These are phyloP conservation scores for Papilionanthe hybrid DNA, from an alignment of 116 monocot species.

Conservation along the genomic window DNA sequence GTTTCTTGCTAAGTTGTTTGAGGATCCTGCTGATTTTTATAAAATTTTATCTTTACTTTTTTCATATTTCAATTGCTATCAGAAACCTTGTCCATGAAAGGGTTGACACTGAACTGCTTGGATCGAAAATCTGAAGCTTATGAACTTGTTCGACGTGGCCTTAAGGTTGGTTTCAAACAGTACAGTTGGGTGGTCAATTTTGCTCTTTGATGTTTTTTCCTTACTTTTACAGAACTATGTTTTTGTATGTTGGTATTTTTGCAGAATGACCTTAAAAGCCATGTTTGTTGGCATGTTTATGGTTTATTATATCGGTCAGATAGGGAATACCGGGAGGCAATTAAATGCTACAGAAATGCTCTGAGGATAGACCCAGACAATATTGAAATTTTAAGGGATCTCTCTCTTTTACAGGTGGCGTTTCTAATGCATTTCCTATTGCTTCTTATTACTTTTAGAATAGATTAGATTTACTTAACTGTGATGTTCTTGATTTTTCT, in stretches of 20 bases:
- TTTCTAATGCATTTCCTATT: not conserved
- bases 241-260: constrained; percentile 14
- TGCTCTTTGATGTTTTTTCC: not conserved
- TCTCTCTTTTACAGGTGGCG: constrained; percentile 81
- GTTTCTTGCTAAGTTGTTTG: not conserved
- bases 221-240: not conserved
- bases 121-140: constrained; percentile 94
- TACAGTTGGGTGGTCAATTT: not conserved
- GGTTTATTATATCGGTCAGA: constrained; percentile 97
- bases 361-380: constrained; percentile 94
- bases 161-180: constrained; percentile 51
- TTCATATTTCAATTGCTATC: constrained; percentile 10
- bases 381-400: constrained; percentile 93
- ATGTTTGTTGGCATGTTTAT: constrained; percentile 99
- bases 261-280: constrained; percentile 99
- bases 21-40: not conserved
- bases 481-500: not conserved
- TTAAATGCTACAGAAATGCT: constrained; percentile 98
- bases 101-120: constrained; percentile 95
- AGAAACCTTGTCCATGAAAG: constrained; percentile 99
- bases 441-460: not conserved
- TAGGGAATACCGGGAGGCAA: constrained; percentile 96
- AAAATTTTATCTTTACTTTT: not conserved
- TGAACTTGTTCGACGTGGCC: constrained; percentile 89
- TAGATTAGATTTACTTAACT: not conserved